Percentiles rank a stretch among this genome's conserved stretches.
Evolutionary conservation across 1,139 yeast species (phyloP).

Genomic region (Yamadazyma triangularis): DNA sequence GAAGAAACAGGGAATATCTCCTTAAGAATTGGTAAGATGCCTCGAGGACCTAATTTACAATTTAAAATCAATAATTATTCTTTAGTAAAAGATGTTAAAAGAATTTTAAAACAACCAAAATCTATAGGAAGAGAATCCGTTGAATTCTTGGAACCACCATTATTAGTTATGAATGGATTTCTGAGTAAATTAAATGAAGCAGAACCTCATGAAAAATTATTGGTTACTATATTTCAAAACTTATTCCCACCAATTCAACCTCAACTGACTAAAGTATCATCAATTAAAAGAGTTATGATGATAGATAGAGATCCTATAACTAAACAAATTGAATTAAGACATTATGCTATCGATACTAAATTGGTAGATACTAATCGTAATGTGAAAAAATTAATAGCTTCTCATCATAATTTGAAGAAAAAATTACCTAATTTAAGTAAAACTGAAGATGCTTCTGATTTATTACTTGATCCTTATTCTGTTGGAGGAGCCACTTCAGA

Average conservation of each 20-base stretch:
- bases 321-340: slow-evolving; percentile 78
- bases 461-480: slow-evolving; percentile 77
- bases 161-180: slow-evolving; percentile 89
- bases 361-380: slow-evolving; percentile 80
- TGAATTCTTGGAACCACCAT: slow-evolving; percentile 75
- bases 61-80: slow-evolving; percentile 77
- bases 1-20: slow-evolving; percentile 75
- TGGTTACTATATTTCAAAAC: slow-evolving; percentile 90
- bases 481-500: slow-evolving; percentile 83
- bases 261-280: slow-evolving; percentile 62
- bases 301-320: slow-evolving; percentile 68
- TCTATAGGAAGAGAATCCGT: slow-evolving; percentile 57
- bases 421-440: slow-evolving; percentile 68
- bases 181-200: slow-evolving; percentile 48
- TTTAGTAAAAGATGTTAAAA: slow-evolving; percentile 75
- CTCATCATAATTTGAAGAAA: slow-evolving; percentile 59
- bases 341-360: slow-evolving; percentile 84
- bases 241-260: slow-evolving; percentile 95
- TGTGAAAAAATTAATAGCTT: slow-evolving; percentile 69
- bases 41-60: slow-evolving; percentile 91
- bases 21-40: slow-evolving; percentile 79
- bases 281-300: slow-evolving; percentile 82
- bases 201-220: slow-evolving; percentile 67
- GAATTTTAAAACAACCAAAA: slow-evolving; percentile 65
- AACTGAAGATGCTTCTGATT: slow-evolving; percentile 75